Evolutionary conservation across 306 rosid species (phyloP).

Genomic region (Pyrus communis): DNA sequence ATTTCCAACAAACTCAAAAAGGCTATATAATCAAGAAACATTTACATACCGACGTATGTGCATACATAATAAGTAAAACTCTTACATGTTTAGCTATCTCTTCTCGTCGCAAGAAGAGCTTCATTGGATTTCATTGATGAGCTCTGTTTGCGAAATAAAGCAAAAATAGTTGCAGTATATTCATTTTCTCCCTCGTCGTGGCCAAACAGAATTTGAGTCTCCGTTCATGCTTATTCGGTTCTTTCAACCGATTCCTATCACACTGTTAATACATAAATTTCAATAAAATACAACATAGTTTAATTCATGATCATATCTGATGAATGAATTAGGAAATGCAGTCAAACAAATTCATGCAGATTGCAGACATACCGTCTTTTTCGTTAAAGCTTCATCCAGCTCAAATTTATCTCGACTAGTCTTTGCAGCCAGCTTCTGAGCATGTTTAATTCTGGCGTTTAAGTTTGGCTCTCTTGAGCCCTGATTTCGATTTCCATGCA

Average conservation of each 20-base stretch:
- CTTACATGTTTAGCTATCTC: slow-evolving; percentile 19
- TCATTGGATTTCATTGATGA: not conserved
- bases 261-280: not conserved
- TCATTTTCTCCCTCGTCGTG: not conserved
- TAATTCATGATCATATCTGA: not conserved
- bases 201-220: not conserved
- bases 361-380: not conserved
- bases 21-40: not conserved
- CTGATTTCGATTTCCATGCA: not conserved
- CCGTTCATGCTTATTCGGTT: not conserved
- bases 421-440: not conserved
- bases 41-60: too few species aligned
- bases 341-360: not conserved
- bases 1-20: not conserved
- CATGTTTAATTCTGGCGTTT: slow-evolving; percentile 4
- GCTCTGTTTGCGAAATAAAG: slow-evolving; percentile 17
- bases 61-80: too few species aligned
- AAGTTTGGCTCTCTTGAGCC: not conserved
- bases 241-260: not conserved
- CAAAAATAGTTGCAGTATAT: not conserved
- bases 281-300: not conserved
- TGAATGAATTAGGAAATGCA: not conserved
- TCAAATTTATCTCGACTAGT: not conserved
- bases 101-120: slow-evolving; percentile 5
- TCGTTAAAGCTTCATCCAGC: not conserved